Percentiles rank a stretch among this genome's conserved stretches.
These are phyloP conservation scores for Zasmidium citrigriseum DNA, from an alignment of 2,329 filamentous ascomycete genomes.

Conservation along the genomic window DNA sequence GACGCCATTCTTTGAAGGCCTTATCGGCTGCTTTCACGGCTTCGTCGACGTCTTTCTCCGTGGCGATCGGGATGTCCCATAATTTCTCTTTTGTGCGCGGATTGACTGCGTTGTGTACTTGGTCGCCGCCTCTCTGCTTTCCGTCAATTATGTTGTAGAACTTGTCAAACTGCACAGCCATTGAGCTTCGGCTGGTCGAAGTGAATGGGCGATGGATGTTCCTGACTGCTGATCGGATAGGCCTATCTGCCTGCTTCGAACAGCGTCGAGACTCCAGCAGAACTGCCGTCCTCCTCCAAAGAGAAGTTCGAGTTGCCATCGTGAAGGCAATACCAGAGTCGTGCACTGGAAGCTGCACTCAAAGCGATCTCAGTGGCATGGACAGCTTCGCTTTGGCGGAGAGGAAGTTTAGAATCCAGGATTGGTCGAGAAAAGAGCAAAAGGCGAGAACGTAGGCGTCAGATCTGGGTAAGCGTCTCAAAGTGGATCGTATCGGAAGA, in stretches of 20 bases:
- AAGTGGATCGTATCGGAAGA: no score
- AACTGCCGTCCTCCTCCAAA: background rate
- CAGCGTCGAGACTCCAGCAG: background rate
- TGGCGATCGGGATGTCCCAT: slow-evolving; percentile 39
- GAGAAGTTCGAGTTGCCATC: background rate
- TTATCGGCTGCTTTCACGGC: slow-evolving; percentile 34
- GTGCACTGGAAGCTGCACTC: background rate
- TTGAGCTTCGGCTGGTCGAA: background rate
- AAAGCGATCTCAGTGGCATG: no score
- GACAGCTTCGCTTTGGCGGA: no score
- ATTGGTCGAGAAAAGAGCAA: no score
- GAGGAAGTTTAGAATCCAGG: no score
- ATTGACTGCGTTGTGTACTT: slow-evolving; percentile 36
- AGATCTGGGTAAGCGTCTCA: no score
- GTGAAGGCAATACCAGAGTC: background rate
- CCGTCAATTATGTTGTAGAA: slow-evolving; percentile 44
- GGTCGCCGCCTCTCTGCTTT: slow-evolving; percentile 33
- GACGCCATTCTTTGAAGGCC: slow-evolving; percentile 38
- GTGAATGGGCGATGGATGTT: background rate
- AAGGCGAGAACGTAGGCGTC: no score
- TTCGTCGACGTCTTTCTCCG: slow-evolving; percentile 41
- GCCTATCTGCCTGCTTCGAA: no score
- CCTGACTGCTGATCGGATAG: background rate
- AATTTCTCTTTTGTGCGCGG: slow-evolving; percentile 38
- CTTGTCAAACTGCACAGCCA: slow-evolving; percentile 36